Base-by-base conservation (phyloP, 2,329 filamentous ascomycete genomes). In the Rutstroemia sp. region DNA sequence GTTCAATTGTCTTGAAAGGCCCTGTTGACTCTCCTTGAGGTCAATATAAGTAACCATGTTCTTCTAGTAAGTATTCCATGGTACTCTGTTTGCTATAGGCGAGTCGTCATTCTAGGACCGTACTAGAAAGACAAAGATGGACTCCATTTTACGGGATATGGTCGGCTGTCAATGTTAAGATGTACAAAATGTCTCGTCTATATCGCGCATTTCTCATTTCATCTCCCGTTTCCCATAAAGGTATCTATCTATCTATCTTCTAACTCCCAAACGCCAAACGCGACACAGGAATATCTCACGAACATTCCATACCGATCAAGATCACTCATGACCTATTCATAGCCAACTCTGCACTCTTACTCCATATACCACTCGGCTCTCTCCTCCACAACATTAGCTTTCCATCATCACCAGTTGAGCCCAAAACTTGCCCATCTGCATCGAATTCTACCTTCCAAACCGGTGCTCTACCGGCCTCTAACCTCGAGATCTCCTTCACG, bases 361-460 rank as follows among this genome's bases (percentile, higher is more conserved):
- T 65, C 66, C 66, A 69, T 8, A 57, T 39, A 1, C 66, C 67
- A 57, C 58, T 65, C 5, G 66, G 66, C 39, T 67, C 64, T 70
- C 85, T 81, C 14, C 82, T 77, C 67, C 83, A 86, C 59, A 82
- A 81, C 64, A 83, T 71, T 58, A 86, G 66, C 67, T 77, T 81
- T 10, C 87, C 88, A 69, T 92, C 87, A 61, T 92, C 88, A 3
- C 88, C 88, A 1, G 87, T 88, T 42, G 85, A 87, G 1, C 88
- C 83, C 7, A 92, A 74, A 12, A 92, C 79, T 69, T 90, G 86
- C 4, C 87, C 87, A 73, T 83, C 77, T 54, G 80, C 78, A 63
- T 85, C 82, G 63, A 91, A 92, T 1, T 80, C 80, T 2, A 92
- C 83, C 21, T 86, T 77, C 88, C 88, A 92, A 1, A 90, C 86